A percentile compares a stretch with the other conserved stretches of the same genome.
Evolutionary conservation across 768 basidiomycete species (phyloP).

Genomic region (Paxillus involutus): DNA sequence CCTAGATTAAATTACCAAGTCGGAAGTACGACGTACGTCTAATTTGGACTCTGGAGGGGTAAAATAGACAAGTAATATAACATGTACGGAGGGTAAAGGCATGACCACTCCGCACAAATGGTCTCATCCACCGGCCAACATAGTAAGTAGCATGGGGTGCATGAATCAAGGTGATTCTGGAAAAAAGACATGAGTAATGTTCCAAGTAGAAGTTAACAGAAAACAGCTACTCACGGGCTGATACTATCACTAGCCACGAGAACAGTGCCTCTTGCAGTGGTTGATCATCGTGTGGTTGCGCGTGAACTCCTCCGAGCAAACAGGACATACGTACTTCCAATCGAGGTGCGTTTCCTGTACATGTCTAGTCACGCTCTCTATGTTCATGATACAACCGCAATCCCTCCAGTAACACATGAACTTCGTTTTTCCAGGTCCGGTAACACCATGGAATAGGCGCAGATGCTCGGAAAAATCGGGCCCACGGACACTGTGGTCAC

Average conservation of each 20-base stretch:
- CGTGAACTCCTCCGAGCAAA: constrained; percentile 24
- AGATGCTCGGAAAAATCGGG: constrained; percentile 20
- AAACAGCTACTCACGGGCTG: background rate
- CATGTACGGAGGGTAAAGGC: too few relatives aligned
- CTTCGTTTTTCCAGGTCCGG: constrained; percentile 6
- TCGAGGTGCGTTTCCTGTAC: constrained; percentile 25
- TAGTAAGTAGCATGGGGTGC: background rate
- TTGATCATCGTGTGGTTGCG: constrained; percentile 20
- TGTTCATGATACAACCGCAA: constrained; percentile 23
- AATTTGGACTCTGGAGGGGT: too few relatives aligned
- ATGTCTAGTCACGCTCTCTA: constrained; percentile 27
- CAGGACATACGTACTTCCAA: constrained; percentile 11
- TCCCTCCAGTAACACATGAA: constrained; percentile 19
- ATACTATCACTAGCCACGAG: background rate
- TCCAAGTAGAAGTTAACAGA: background rate
- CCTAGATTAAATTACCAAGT: too few relatives aligned
- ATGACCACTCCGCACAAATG: too few relatives aligned
- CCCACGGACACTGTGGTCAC: constrained; percentile 4
- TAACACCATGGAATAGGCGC: constrained; percentile 17
- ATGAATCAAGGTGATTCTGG: background rate
- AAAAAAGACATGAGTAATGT: background rate
- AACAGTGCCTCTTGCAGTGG: constrained; percentile 17
- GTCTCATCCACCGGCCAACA: too few relatives aligned
- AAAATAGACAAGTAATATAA: too few relatives aligned
- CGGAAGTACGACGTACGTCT: too few relatives aligned